Percentiles rank a stretch among this genome's conserved stretches.
Conservation (phyloP, 257 asterid species). For the Misopates orontium region DNA sequence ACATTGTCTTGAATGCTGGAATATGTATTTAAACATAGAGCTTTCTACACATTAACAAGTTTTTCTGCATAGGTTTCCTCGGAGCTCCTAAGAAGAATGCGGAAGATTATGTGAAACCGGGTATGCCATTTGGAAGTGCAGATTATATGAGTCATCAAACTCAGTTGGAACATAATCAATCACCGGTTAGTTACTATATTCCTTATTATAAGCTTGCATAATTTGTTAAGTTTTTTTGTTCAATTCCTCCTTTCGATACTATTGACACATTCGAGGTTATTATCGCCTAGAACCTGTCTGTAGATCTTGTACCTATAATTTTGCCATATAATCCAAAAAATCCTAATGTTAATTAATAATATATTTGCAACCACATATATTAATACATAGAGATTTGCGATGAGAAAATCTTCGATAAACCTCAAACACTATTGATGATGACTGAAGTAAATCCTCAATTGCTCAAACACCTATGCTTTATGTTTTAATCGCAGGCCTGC, state of each 20-base stretch:
- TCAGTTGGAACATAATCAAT: conserved; percentile 42
- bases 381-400: too few species aligned
- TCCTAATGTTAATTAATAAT: too few species aligned
- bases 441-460: background rate
- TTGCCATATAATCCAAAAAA: too few species aligned
- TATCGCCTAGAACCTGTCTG: too few species aligned
- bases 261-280: too few species aligned
- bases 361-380: too few species aligned
- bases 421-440: background rate
- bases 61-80: conserved; percentile 25
- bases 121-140: conserved; percentile 32
- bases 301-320: too few species aligned
- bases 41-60: background rate
- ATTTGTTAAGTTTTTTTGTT: background rate
- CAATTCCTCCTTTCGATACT: background rate
- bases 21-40: too few species aligned
- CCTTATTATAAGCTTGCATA: conserved; percentile 14
- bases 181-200: conserved; percentile 47
- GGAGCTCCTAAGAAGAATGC: conserved; percentile 32
- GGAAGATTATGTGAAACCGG: conserved; percentile 35
- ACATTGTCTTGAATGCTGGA: too few species aligned
- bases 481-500: conserved; percentile 48
- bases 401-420: too few species aligned
- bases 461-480: conserved; percentile 3
- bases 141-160: conserved; percentile 43